A percentile compares a stretch with the other conserved stretches of the same genome.
Evolutionary conservation across 176 grass and related monocot genomes (phyloP).

Genomic region (Bonia amplexicaulis): DNA sequence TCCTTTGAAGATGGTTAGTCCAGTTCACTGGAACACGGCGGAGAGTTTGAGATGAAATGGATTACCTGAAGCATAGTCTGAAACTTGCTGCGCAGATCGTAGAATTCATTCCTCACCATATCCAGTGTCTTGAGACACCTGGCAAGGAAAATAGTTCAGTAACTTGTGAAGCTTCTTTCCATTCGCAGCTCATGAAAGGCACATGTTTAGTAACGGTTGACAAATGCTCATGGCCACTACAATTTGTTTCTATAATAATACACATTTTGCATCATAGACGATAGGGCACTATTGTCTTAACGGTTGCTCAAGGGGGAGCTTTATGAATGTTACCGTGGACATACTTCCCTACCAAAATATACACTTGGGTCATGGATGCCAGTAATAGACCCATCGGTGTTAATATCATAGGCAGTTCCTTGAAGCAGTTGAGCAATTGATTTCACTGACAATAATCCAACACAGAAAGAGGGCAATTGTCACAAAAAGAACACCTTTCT

Average conservation of each 20-base stretch:
- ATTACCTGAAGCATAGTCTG: conserved; percentile 56
- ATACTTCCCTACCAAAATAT: not conserved
- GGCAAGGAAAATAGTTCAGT: not conserved
- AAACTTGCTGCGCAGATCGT: conserved; percentile 43
- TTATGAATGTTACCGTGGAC: not conserved
- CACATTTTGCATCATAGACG: not conserved
- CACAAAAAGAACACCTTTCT: not conserved
- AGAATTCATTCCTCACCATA: conserved; percentile 36
- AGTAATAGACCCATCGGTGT: not conserved
- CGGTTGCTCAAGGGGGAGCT: not conserved
- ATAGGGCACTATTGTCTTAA: not conserved
- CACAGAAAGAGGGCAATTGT: not conserved
- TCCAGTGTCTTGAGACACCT: conserved; percentile 47
- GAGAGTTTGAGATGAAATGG: not conserved
- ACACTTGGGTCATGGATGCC: not conserved
- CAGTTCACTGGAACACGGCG: not conserved
- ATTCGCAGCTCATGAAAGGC: not conserved
- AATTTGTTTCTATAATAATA: not conserved
- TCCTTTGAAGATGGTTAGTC: not conserved
- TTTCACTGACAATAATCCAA: not conserved
- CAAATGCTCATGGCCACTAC: not conserved
- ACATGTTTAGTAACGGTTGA: not conserved
- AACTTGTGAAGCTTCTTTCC: not conserved
- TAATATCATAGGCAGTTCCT: not conserved
- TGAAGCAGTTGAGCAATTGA: not conserved